Base-by-base conservation (phyloP, 106 monocot species). In the Apostasia ramifera region DNA sequence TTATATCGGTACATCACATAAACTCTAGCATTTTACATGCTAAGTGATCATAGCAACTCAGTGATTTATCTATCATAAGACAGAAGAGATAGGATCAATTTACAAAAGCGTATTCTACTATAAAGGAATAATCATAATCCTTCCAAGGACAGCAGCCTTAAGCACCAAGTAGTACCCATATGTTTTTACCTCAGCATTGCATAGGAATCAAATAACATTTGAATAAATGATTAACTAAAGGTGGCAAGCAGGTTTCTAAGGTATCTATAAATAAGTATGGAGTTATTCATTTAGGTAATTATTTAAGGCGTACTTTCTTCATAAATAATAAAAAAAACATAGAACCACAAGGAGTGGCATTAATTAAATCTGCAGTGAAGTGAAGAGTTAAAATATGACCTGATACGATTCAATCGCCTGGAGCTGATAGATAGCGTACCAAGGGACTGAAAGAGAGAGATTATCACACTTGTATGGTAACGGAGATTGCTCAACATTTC, bases 401-500 rank as follows among this genome's bases (percentile, higher is more conserved):
- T 99, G 79, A 99, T 85, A 55, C 93, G 85, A 76, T 87, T 93
- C 68, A 99, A 71, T 48, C 85, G 72, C 47, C 98, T 72, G 47
- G 90, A 81, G 74, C 93, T 90, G 55, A 90, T 82, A 56, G 98
- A 81, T 67, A 99, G 85, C 54, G 90, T 93, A 52, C 93, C 93
- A 76, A 99, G 87, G 5, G 98, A 90, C 72, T 99, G 98, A 78
- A 99, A 99, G 2, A 99, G 80, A 66, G 90, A 87, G 63, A 99
- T 93, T 69, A 99, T 99, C 26, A 99, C 98, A 81, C 98, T 99
- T 50, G 98, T 99, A 72, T 99, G 98, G 72, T 99, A 99, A 10
- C 98, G 89, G 52, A 99, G 79, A 82, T 99, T 99, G 81, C 98
- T 99, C 62, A 99, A 75, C 98, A 99, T 99, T 78, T 99, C 93